Conservation (phyloP, 495 filamentous ascomycete genomes). For the Tuber melanosporum region DNA sequence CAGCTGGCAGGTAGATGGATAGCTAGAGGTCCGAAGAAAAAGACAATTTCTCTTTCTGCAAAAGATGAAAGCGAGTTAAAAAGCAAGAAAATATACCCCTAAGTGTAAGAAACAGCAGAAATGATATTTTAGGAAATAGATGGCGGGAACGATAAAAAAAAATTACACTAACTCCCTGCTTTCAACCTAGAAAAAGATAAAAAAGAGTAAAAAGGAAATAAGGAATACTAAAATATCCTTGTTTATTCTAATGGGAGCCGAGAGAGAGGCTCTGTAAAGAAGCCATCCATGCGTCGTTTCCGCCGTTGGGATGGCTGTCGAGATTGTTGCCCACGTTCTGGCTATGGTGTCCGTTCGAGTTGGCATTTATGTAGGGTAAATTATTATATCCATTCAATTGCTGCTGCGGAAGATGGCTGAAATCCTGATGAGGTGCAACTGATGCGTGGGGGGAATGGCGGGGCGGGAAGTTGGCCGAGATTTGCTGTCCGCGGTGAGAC, state of each 20-base stretch:
- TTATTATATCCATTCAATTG: conserved; percentile 36
- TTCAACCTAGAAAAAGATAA: conserved; percentile 25
- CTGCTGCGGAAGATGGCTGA: conserved; percentile 38
- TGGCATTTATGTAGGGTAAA: conserved; percentile 35
- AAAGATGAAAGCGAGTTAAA: conserved; percentile 15
- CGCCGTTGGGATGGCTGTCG: conserved; percentile 24
- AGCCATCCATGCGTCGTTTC: conserved; percentile 36
- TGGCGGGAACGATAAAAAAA: conserved; percentile 25
- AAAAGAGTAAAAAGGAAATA: conserved; percentile 27
- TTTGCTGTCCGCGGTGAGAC: conserved; percentile 21
- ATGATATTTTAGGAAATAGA: conserved; percentile 28
- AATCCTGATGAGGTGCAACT: conserved; percentile 35
- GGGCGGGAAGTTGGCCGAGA: conserved; percentile 27
- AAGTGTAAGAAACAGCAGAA: conserved; percentile 22
- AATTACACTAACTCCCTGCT: conserved; percentile 34
- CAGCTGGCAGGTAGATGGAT: not conserved
- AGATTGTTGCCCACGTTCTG: conserved; percentile 29
- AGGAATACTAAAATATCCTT: conserved; percentile 13
- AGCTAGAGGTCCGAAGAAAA: not conserved
- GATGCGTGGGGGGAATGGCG: conserved; percentile 31
- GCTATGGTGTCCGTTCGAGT: conserved; percentile 20
- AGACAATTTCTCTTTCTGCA: not conserved
- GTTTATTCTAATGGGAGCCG: conserved; percentile 38
- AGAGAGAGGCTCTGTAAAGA: conserved; percentile 39
- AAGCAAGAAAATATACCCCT: conserved; percentile 22